Base-by-base conservation (phyloP, 2,329 filamentous ascomycete species). In the Nothophoma quercina region DNA sequence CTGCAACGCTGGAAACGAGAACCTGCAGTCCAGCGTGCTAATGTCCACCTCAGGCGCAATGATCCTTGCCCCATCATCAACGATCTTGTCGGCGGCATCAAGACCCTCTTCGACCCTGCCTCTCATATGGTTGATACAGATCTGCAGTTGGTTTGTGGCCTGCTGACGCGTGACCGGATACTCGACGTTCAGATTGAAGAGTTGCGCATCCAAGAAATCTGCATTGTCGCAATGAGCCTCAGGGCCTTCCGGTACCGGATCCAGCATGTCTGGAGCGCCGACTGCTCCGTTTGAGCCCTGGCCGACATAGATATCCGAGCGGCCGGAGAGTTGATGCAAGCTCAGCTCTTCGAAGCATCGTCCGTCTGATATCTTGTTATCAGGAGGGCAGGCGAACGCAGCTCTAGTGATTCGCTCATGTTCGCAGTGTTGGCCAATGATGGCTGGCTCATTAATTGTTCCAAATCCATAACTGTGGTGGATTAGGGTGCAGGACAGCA, bases 181-280 rank as follows among this genome's bases (percentile, higher is more conserved):
- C n/a, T 32, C 36, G 3, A 35, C 42, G 1, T 38, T 47, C 8
- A 65, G 10, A n/a, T 53, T 49, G 5, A 61, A 51, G 2, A 58
- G 39, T 9, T 48, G 39, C 13, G 58, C 30, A 16, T 67, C 62
- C n/a, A 67, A 32, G 43, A 64, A 67, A 46, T 67, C 63, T 4
- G 63, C 63, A 36, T 67, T 64, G 29, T 67, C 63, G 57, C 63
- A 67, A 30, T 67, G 63, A 23, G 63, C 63, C 19, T 67, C 60
- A 26, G 63, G 59, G 15, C 62, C 63, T 48, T 67, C 63, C 2
- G 63, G 63, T 18, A 48, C 49, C 1, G 63, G 63, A 33, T 64
- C 61, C 2, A 67, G 54, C 52, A 60, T 58, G 34, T 67, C 63
- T n/a, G 63, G 63, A 12, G 63, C 62, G 16, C 63, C 63, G 8